Percentiles rank a stretch among this genome's conserved stretches.
phyloP scores from a whole-genome alignment of 306 rosid species.

The Prunus kanzakura region DNA sequence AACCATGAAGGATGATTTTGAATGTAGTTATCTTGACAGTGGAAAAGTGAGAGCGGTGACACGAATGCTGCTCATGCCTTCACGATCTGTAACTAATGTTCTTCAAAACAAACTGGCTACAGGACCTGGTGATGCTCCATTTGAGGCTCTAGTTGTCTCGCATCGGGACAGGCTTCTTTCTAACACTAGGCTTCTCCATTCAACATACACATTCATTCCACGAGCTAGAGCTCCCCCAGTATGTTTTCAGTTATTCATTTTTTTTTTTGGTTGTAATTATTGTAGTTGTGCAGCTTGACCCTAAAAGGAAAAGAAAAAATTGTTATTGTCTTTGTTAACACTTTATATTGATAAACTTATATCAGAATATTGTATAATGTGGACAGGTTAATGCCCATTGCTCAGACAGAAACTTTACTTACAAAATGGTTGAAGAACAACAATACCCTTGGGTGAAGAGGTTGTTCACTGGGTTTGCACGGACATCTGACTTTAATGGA shows the following conservation, averaged over 20 bases:
- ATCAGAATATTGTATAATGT: constrained; percentile 24
- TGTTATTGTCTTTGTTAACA: constrained; percentile 8
- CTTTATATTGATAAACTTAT: constrained; percentile 11
- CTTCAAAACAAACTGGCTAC: constrained; percentile 56
- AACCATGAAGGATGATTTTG: constrained; percentile 50
- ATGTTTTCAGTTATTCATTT: constrained; percentile 35
- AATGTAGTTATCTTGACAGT: constrained; percentile 47
- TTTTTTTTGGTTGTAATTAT: neutral
- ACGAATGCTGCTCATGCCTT: constrained; percentile 79
- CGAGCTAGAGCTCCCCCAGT: constrained; percentile 92
- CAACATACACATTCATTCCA: constrained; percentile 85
- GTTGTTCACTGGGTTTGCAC: constrained; percentile 85
- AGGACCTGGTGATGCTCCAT: constrained; percentile 66
- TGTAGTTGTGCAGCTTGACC: neutral
- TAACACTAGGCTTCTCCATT: constrained; percentile 77
- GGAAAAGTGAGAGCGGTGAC: constrained; percentile 76
- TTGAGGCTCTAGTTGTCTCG: constrained; percentile 77
- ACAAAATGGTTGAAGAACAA: constrained; percentile 76
- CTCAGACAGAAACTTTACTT: constrained; percentile 77
- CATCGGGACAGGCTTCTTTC: constrained; percentile 66
- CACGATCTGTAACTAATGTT: constrained; percentile 47
- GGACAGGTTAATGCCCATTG: constrained; percentile 72
- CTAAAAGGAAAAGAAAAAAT: neutral
- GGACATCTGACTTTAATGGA: constrained; percentile 86
- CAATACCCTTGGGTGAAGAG: constrained; percentile 91